Evolutionary conservation across 768 basidiomycete species (phyloP).

Genomic region (Lyophyllum semitale): DNA sequence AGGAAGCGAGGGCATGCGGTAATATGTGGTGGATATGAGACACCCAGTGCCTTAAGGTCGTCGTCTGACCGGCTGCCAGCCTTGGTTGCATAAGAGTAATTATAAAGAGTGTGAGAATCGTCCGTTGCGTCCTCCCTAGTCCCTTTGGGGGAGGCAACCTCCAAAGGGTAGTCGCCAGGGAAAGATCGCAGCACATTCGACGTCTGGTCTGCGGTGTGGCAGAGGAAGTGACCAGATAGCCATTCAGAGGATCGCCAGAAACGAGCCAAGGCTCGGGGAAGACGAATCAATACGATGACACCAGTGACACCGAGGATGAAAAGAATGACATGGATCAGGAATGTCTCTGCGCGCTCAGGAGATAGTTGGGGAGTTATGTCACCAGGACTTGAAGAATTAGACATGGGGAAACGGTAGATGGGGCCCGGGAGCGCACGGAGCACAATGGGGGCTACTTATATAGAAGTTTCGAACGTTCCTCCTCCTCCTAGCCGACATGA

Average conservation of each 20-base stretch:
- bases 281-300: slow-evolving; percentile 42
- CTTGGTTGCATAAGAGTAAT: slow-evolving; percentile 28
- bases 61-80: slow-evolving; percentile 26
- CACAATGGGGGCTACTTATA: too few species aligned
- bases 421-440: not conserved
- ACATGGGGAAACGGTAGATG: slow-evolving; percentile 5
- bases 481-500: too few species aligned
- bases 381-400: slow-evolving; percentile 9
- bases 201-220: slow-evolving; percentile 21
- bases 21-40: too few species aligned
- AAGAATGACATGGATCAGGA: slow-evolving; percentile 47
- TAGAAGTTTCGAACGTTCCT: not conserved
- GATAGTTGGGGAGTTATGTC: slow-evolving; percentile 15
- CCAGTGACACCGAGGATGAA: slow-evolving; percentile 44
- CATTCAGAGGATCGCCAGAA: too few species aligned
- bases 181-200: slow-evolving; percentile 11
- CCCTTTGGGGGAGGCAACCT: slow-evolving; percentile 1
- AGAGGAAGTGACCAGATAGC: too few species aligned
- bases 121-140: slow-evolving; percentile 19
- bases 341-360: slow-evolving; percentile 11
- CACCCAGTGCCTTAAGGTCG: too few species aligned
- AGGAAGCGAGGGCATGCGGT: too few species aligned
- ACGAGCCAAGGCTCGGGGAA: too few species aligned
- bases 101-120: too few species aligned
- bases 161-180: slow-evolving; percentile 13